These are phyloP conservation scores for Coleophoma eucalyptorum DNA, from an alignment of 2,329 filamentous ascomycete species.

Conservation along the genomic window DNA sequence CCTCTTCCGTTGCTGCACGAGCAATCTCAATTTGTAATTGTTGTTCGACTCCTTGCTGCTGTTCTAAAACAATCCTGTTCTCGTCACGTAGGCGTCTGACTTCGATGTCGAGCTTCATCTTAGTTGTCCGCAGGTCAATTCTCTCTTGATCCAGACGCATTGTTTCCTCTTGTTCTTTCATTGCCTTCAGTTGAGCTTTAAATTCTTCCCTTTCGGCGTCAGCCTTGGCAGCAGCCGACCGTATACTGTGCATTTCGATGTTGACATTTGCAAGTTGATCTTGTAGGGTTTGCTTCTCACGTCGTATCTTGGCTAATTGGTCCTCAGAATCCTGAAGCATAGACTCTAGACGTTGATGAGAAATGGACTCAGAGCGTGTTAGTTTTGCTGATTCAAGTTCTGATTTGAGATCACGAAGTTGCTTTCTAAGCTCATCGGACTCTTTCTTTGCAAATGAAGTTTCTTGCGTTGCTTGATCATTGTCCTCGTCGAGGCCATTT, in stretches of 20 bases:
- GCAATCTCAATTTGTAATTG: constrained; percentile 64
- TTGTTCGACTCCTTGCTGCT: constrained; percentile 55
- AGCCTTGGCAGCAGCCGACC: constrained; percentile 50
- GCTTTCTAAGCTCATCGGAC: constrained; percentile 35
- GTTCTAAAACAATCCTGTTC: constrained; percentile 50
- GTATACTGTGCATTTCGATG: constrained; percentile 56
- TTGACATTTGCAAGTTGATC: constrained; percentile 58
- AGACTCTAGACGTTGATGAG: constrained; percentile 48
- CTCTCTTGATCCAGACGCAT: constrained; percentile 65
- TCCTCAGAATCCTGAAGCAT: constrained; percentile 55
- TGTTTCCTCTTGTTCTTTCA: constrained; percentile 53
- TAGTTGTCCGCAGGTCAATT: constrained; percentile 63
- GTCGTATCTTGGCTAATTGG: constrained; percentile 50
- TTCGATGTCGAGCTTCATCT: constrained; percentile 64
- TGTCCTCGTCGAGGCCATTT: constrained; percentile 50
- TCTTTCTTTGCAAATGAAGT: constrained; percentile 38
- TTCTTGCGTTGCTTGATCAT: constrained; percentile 51
- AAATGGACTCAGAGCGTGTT: constrained; percentile 23
- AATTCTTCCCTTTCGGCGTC: constrained; percentile 66
- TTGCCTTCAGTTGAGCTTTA: constrained; percentile 52
- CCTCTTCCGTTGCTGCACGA: constrained; percentile 62
- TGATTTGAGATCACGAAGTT: constrained; percentile 34
- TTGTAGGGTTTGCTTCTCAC: constrained; percentile 61
- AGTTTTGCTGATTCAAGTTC: constrained; percentile 21
- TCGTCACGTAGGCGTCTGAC: constrained; percentile 63